Evolutionary conservation across 1,139 yeast genomes (phyloP).

Genomic region (Magnusiomyces ingens): DNA sequence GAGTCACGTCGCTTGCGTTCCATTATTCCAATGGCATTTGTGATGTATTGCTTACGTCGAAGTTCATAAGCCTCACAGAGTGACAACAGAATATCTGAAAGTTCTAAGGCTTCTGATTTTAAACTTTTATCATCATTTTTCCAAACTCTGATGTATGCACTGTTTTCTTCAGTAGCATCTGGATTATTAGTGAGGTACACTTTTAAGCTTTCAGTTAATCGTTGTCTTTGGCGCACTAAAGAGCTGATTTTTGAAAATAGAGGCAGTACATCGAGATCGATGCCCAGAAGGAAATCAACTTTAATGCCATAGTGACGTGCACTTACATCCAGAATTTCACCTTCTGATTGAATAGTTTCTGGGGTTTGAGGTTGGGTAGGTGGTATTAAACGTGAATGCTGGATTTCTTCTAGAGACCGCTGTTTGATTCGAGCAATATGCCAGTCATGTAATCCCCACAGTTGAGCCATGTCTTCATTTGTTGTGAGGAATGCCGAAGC

Average conservation of each 20-base stretch:
- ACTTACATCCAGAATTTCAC: not conserved
- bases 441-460: conserved; percentile 25
- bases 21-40: conserved; percentile 8
- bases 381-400: not conserved
- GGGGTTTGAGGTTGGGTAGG: too few species aligned
- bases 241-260: conserved; percentile 43
- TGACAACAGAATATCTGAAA: conserved; percentile 22
- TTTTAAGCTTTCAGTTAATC: conserved; percentile 3
- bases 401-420: conserved; percentile 6
- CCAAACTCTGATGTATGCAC: not conserved
- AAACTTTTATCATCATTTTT: conserved; percentile 18
- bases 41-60: conserved; percentile 19
- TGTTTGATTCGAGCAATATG: conserved; percentile 15
- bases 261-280: conserved; percentile 47
- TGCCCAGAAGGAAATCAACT: conserved; percentile 48
- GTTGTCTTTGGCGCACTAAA: conserved; percentile 35
- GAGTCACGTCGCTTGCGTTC: conserved; percentile 5
- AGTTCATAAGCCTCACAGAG: conserved; percentile 20
- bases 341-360: not conserved
- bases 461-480: conserved; percentile 23
- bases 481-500: conserved; percentile 26
- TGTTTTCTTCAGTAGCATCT: not conserved
- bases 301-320: conserved; percentile 28
- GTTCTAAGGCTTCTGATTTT: conserved; percentile 23
- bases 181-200: not conserved